These are phyloP conservation scores for Cryphonectria japonica DNA, from an alignment of 2,329 filamentous ascomycete species.

Conservation along the genomic window DNA sequence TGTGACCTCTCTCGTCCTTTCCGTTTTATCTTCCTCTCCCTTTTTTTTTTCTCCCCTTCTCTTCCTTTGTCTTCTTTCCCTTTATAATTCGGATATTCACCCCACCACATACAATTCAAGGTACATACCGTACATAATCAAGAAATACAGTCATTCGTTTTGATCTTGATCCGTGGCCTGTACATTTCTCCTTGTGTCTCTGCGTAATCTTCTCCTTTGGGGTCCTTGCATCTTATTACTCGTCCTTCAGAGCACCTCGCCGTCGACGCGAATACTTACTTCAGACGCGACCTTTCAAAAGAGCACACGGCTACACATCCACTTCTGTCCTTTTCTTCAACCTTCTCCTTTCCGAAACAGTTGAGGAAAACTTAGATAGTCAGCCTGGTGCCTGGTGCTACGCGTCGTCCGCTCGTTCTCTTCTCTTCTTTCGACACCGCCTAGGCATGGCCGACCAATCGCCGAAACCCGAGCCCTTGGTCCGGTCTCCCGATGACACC, in stretches of 20 bases:
- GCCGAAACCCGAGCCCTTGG: not conserved
- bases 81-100: not conserved
- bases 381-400: not conserved
- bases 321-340: not conserved
- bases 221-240: not conserved
- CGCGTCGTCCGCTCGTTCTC: not conserved
- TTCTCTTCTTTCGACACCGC: not conserved
- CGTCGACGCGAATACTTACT: not conserved
- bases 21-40: not conserved
- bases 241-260: not conserved
- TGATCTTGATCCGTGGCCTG: not conserved
- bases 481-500: not conserved
- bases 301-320: not conserved
- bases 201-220: not conserved
- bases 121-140: constrained; percentile 1
- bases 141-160: not conserved
- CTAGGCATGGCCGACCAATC: not conserved
- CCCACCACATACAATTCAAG: not conserved
- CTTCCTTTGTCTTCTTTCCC: not conserved
- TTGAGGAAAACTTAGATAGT: not conserved
- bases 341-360: not conserved
- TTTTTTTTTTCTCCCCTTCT: not conserved
- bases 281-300: not conserved
- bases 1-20: not conserved
- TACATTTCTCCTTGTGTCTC: not conserved